These are phyloP conservation scores for Tephrocybe sp. DNA, from an alignment of 768 basidiomycete species.

Conservation along the genomic window DNA sequence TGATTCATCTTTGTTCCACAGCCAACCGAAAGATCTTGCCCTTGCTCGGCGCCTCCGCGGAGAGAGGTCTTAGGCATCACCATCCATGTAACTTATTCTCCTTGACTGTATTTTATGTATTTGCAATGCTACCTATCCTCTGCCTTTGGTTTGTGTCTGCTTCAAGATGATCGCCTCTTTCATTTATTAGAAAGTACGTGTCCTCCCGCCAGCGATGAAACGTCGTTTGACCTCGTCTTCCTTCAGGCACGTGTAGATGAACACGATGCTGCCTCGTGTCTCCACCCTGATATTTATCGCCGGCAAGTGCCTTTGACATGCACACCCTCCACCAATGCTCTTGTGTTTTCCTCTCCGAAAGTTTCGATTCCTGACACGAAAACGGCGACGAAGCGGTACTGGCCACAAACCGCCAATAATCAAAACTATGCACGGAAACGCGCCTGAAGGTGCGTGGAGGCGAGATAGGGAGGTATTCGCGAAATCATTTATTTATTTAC, in stretches of 20 bases:
- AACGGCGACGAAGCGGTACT: slow-evolving; percentile 6
- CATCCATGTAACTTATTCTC: slow-evolving; percentile 9
- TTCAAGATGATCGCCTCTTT: neutral
- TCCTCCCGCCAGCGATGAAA: slow-evolving; percentile 9
- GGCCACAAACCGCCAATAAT: slow-evolving; percentile 1
- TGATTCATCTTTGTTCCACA: slow-evolving; percentile 8
- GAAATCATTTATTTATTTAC: neutral
- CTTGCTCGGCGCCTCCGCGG: slow-evolving; percentile 23
- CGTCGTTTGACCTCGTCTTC: slow-evolving; percentile 10
- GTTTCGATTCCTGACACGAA: slow-evolving; percentile 14
- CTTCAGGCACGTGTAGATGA: slow-evolving; percentile 25
- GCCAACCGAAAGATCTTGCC: slow-evolving; percentile 22
- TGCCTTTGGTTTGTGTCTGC: neutral
- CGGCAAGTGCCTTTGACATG: slow-evolving; percentile 16
- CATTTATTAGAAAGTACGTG: slow-evolving; percentile 7
- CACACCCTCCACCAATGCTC: slow-evolving; percentile 28
- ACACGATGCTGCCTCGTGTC: slow-evolving; percentile 44
- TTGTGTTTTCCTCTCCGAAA: slow-evolving; percentile 26
- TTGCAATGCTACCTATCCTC: slow-evolving; percentile 1
- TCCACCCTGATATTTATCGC: slow-evolving; percentile 20
- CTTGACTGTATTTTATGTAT: slow-evolving; percentile 13
- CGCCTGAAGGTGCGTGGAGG: slow-evolving; percentile 11
- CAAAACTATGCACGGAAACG: slow-evolving; percentile 12
- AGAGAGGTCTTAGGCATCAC: slow-evolving; percentile 17
- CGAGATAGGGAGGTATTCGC: neutral